phyloP scores from a whole-genome alignment of 345 rosid genomes.

The thale cress (Arabidopsis thaliana) region TAIR10.1 NC_003074.8:19200001-19200500 shows the following conservation, averaged over 20 bases:
- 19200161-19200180: conserved; percentile 47
- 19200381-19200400: conserved; percentile 73
- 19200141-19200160: conserved; percentile 44
- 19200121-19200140: conserved; percentile 39
- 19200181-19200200: conserved; percentile 28
- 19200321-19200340: conserved; percentile 38
- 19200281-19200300: conserved; percentile 36
- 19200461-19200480: conserved; percentile 94
- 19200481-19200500: conserved; percentile 88
- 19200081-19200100: conserved; percentile 43
- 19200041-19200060: conserved; percentile 32
- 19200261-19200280: conserved; percentile 46
- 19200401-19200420: conserved; percentile 98
- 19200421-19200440: conserved; percentile 56
- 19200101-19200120: conserved; percentile 42
- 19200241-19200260: conserved; percentile 44
- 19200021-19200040: conserved; percentile 30
- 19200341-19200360: conserved; percentile 54
- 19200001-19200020: conserved; percentile 44
- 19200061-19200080: conserved; percentile 47
- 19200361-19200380: conserved; percentile 71
- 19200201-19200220: conserved; percentile 25
- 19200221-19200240: conserved; percentile 31
- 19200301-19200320: conserved; percentile 28
- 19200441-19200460: conserved; percentile 87